These are phyloP conservation scores for Trichoderma simmonsii DNA, from an alignment of 2,329 filamentous ascomycete genomes.

Conservation along the genomic window DNA sequence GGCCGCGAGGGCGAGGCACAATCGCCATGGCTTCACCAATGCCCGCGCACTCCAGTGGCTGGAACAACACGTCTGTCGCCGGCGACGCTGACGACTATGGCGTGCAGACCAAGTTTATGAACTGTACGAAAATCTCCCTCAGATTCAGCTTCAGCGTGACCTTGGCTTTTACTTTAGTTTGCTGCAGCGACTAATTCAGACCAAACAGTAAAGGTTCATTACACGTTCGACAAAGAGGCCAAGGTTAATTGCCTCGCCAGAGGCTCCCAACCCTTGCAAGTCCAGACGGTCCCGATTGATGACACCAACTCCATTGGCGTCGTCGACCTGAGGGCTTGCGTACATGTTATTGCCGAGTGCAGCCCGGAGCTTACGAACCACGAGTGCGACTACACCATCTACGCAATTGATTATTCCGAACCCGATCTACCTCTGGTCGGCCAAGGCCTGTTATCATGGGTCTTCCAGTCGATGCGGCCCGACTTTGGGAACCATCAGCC, in stretches of 20 bases:
- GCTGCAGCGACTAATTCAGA: constrained; percentile 12
- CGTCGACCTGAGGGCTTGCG: constrained; percentile 80
- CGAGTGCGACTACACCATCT: constrained; percentile 87
- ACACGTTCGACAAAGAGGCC: constrained; percentile 88
- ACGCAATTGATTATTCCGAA: constrained; percentile 95
- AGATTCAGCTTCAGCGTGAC: too few relatives aligned
- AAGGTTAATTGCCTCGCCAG: constrained; percentile 88
- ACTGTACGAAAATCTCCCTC: constrained; percentile 51
- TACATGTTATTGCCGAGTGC: constrained; percentile 71
- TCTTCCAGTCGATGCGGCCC: constrained; percentile 50
- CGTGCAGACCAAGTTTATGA: constrained; percentile 61
- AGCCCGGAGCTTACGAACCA: constrained; percentile 78
- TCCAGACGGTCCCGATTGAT: constrained; percentile 79
- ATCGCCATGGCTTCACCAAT: constrained; percentile 40
- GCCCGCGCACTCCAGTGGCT: constrained; percentile 33
- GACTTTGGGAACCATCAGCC: constrained; percentile 53
- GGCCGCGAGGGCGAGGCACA: constrained; percentile 9
- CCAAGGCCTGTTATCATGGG: constrained; percentile 90
- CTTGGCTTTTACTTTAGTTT: neutral
- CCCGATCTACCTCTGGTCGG: constrained; percentile 89
- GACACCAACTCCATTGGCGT: constrained; percentile 79
- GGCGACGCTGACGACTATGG: constrained; percentile 44
- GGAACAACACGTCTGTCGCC: constrained; percentile 32
- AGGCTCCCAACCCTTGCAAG: constrained; percentile 72
- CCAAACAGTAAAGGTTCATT: constrained; percentile 82